Base-by-base conservation (phyloP, 2,329 filamentous ascomycete genomes). In the Pseudogymnoascus sp. region DNA sequence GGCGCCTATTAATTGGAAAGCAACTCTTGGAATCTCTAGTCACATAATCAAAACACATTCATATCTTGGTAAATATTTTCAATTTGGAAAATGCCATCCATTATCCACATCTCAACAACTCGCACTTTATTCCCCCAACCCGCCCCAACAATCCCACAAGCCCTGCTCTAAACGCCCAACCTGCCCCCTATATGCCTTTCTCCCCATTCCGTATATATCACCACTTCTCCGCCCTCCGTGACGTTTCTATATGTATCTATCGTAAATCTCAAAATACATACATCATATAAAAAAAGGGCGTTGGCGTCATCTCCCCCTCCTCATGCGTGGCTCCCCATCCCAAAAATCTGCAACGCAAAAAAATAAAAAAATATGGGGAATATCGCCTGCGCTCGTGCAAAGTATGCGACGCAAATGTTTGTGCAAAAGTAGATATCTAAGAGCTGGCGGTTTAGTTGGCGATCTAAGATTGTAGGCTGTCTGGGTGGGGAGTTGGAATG, bases 341-440 rank as follows among this genome's bases (percentile, higher is more conserved):
- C 49, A 19, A 31, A 31, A 55, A 55, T 12, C 8, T 11, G 26
- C 16, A 55, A 55, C 26, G 5, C 26, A 55, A 33, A 7, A 33
- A 55, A 55, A 16, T 14, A 33, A 55, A 31, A 4, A 55, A 55
- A 55, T 19, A 52, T 4, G 49, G 26, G 45, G 49, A 55, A 55
- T 33, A 55, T 33, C 49, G 49, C 49, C 49, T 55, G 29, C 49
- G 49, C 49, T 55, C 29, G 49, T 55, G 49, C n/a, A 55, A 33
- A 33, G 8, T 55, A 3, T 19, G 26, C 2, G 49, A 33, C 26
- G n/a, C n/a, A 31, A 55, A 55, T 4, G 49, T 12, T 19, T 6
- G 49, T 19, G 29, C 8, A 33, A 55, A 55, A 29, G 8, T 55
- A 19, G 6, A 55, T 19, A 12, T 12, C n/a, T 14, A 55, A 19